A percentile compares a stretch with the other conserved stretches of the same genome.
phyloP scores from a whole-genome alignment of 2,329 filamentous ascomycete species.

The Talaromyces atroroseus region DNA sequence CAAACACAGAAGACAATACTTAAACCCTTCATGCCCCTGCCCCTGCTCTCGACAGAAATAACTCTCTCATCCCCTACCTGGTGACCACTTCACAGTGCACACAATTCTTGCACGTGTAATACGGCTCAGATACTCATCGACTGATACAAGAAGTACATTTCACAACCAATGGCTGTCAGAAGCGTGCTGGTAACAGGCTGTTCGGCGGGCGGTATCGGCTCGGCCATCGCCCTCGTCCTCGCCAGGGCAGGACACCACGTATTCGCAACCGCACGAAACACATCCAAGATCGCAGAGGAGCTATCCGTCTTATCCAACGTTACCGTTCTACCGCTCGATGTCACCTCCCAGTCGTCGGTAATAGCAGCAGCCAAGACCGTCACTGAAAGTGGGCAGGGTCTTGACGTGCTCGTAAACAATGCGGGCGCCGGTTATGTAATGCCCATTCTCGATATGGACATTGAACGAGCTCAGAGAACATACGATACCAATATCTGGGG shows the following conservation, averaged over 20 bases:
- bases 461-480: not conserved
- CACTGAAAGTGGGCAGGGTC: not conserved
- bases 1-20: not conserved
- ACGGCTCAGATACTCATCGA: too few species aligned
- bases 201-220: conserved; percentile 9
- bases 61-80: not conserved
- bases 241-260: conserved; percentile 5
- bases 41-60: not conserved
- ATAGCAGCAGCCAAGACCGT: conserved; percentile 13
- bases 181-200: conserved; percentile 10
- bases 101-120: not conserved
- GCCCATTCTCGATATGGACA: conserved; percentile 7
- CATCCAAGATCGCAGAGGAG: conserved; percentile 4
- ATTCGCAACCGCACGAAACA: conserved; percentile 9
- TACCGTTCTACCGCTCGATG: conserved; percentile 1
- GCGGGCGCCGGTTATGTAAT: conserved; percentile 8
- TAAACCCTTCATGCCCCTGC: not conserved
- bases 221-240: conserved; percentile 8
- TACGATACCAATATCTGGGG: conserved; percentile 10
- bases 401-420: conserved; percentile 12
- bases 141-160: not conserved
- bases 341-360: conserved; percentile 5
- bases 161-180: not conserved
- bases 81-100: not conserved
- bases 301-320: conserved; percentile 9